Conservation (phyloP, 192 early-diverging fungal genomes). For the Coemansia sp. region DNA sequence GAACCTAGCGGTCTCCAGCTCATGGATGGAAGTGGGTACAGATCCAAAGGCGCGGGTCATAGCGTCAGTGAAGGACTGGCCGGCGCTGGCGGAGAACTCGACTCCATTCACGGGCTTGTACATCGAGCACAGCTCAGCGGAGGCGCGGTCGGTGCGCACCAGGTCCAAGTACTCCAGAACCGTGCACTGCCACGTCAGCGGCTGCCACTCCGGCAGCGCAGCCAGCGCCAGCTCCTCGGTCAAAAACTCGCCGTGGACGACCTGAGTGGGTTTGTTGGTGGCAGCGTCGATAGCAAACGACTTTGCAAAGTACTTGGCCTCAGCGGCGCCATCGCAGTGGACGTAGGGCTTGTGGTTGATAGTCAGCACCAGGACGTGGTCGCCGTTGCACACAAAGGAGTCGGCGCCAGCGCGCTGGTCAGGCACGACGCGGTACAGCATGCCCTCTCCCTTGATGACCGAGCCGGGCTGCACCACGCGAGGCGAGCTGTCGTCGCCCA, state of each 20-base stretch:
- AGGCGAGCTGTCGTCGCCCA: constrained; percentile 56
- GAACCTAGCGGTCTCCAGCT: constrained; percentile 22
- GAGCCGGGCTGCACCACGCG: constrained; percentile 48
- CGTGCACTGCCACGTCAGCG: constrained; percentile 41
- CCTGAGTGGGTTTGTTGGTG: constrained; percentile 7
- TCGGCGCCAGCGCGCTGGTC: constrained; percentile 20
- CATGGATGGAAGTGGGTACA: constrained; percentile 3
- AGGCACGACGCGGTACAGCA: constrained; percentile 53
- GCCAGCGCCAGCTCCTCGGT: constrained; percentile 26
- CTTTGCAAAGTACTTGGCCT: constrained; percentile 13
- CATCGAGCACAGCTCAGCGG: constrained; percentile 30
- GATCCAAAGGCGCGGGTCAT: constrained; percentile 14
- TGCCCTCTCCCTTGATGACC: constrained; percentile 44
- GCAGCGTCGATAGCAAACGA: constrained; percentile 14
- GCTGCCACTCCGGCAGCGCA: constrained; percentile 23
- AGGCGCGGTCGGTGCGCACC: constrained; percentile 11
- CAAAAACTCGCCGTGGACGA: constrained; percentile 17
- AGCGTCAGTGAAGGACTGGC: constrained; percentile 17
- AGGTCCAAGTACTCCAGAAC: constrained; percentile 45
- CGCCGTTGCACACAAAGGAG: constrained; percentile 56
- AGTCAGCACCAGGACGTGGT: constrained; percentile 54
- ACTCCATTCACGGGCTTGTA: constrained; percentile 34
- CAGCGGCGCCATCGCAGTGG: neutral
- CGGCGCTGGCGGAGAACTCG: constrained; percentile 29
- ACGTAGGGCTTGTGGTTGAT: constrained; percentile 24